Conservation (phyloP, 2,329 filamentous ascomycete genomes). For the Penicillium sp. region DNA sequence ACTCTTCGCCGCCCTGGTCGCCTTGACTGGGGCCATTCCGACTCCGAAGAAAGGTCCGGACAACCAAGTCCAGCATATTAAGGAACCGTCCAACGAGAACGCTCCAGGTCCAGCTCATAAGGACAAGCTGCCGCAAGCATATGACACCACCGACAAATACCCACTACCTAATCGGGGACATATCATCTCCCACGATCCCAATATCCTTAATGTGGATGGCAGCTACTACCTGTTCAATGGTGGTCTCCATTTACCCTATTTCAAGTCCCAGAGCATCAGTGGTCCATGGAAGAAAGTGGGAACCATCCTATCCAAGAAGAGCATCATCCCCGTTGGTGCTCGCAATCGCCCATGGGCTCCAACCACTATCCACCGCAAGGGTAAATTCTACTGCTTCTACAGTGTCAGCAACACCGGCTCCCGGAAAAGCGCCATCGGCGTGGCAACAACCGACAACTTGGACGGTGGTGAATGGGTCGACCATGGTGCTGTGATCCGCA, state of each 20-base stretch:
- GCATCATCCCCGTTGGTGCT: conserved; percentile 29
- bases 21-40: conserved; percentile 4
- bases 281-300: conserved; percentile 34
- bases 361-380: conserved; percentile 26
- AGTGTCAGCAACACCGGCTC: conserved; percentile 26
- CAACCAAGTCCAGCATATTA: too few relatives aligned
- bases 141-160: conserved; percentile 23
- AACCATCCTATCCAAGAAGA: conserved; percentile 27
- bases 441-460: conserved; percentile 28
- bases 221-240: conserved; percentile 34
- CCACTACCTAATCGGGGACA: conserved; percentile 29
- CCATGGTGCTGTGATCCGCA: conserved; percentile 33
- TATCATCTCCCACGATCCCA: conserved; percentile 33
- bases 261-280: conserved; percentile 22
- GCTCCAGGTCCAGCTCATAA: conserved; percentile 2
- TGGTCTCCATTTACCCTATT: conserved; percentile 24
- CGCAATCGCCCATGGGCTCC: conserved; percentile 34
- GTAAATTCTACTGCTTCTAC: conserved; percentile 37
- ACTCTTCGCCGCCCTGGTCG: conserved; percentile 3
- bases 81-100: too few relatives aligned
- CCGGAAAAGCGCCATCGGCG: conserved; percentile 34
- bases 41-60: too few relatives aligned
- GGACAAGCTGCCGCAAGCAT: conserved; percentile 9
- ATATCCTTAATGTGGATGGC: conserved; percentile 26
- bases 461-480: conserved; percentile 29